Percentiles rank a stretch among this genome's conserved stretches.
These are phyloP conservation scores for Penicillium nucicola DNA, from an alignment of 495 filamentous ascomycete genomes.

Conservation along the genomic window DNA sequence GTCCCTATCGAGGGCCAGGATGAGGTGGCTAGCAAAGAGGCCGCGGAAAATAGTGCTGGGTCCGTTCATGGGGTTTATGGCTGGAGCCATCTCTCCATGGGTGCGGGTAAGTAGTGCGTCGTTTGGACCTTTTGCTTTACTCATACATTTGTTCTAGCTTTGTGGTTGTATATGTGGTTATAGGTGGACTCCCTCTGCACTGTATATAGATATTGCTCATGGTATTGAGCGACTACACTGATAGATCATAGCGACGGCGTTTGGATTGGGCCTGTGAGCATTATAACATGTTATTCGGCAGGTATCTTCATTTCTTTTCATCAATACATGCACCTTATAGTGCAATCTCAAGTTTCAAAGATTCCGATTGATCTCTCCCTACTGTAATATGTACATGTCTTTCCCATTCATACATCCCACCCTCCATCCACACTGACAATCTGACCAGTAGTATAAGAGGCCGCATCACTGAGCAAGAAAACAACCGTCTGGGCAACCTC, in stretches of 20 bases:
- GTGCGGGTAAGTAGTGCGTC: conserved; percentile 8
- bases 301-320: background rate
- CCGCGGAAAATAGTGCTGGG: background rate
- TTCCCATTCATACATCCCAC: conserved; percentile 23
- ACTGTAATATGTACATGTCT: background rate
- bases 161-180: conserved; percentile 20
- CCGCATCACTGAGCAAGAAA: conserved; percentile 55
- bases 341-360: too few species aligned
- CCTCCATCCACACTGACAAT: conserved; percentile 43
- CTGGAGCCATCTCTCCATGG: conserved; percentile 4
- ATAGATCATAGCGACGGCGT: conserved; percentile 13
- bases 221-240: conserved; percentile 3
- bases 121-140: background rate
- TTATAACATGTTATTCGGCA: background rate
- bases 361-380: too few species aligned
- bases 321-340: background rate
- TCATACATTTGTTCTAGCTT: conserved; percentile 2
- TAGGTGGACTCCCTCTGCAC: background rate
- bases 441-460: conserved; percentile 51
- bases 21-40: background rate
- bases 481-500: conserved; percentile 53
- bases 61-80: background rate
- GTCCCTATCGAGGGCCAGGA: conserved; percentile 16
- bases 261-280: background rate
- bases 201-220: background rate